Evolutionary conservation across 2,329 filamentous ascomycete genomes (phyloP).

Genomic region (Dryadomyces quercivorus): DNA sequence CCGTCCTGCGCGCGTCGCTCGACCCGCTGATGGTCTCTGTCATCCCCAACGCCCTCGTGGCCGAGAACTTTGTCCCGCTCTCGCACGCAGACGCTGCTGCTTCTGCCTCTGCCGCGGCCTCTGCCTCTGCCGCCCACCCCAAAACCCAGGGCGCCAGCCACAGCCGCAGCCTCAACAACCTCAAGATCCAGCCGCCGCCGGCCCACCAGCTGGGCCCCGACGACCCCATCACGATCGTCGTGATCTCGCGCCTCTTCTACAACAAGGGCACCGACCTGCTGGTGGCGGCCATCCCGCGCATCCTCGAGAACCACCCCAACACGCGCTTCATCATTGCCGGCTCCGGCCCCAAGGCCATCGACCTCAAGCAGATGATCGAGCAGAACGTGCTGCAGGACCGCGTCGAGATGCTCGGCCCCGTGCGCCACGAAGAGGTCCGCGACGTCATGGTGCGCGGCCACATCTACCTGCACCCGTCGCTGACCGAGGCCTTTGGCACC

Average conservation of each 20-base stretch:
- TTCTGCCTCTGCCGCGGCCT: no score
- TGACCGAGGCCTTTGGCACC: slow-evolving; percentile 95
- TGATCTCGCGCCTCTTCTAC: slow-evolving; percentile 94
- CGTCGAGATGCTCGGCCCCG: slow-evolving; percentile 80
- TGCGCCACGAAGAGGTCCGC: slow-evolving; percentile 91
- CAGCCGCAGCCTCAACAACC: not conserved
- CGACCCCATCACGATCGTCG: slow-evolving; percentile 89
- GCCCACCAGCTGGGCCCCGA: slow-evolving; percentile 63
- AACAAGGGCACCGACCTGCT: slow-evolving; percentile 97
- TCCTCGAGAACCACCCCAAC: slow-evolving; percentile 78
- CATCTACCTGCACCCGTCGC: slow-evolving; percentile 87
- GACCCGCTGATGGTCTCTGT: slow-evolving; percentile 97
- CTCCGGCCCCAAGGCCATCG: slow-evolving; percentile 91
- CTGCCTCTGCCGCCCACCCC: not conserved
- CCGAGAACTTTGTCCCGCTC: slow-evolving; percentile 82
- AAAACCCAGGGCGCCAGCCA: not conserved
- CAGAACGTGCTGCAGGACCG: slow-evolving; percentile 87
- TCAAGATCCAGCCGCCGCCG: slow-evolving; percentile 18
- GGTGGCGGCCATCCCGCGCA: slow-evolving; percentile 90
- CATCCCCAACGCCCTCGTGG: slow-evolving; percentile 93
- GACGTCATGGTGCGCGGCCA: slow-evolving; percentile 96
- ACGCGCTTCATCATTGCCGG: slow-evolving; percentile 96
- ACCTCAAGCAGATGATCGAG: slow-evolving; percentile 96
- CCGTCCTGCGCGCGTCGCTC: slow-evolving; percentile 81
- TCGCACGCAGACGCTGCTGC: slow-evolving; percentile 22